phyloP scores from a whole-genome alignment of 345 rosid species.

The Eucalyptus globulus region DNA sequence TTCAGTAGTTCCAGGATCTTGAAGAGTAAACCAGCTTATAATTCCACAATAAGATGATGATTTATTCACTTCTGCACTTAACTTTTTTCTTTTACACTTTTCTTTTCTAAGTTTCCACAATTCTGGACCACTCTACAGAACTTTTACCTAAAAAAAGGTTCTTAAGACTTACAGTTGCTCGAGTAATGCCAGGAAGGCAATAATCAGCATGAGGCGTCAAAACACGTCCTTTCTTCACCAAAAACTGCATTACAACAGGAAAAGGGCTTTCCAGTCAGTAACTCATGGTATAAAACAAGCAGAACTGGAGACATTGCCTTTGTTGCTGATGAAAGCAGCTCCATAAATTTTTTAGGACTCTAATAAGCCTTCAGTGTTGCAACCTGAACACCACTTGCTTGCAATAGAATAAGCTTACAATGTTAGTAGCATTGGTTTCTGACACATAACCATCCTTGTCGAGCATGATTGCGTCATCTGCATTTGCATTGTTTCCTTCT shows the following conservation, averaged over 20 bases:
- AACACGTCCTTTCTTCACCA: constrained; percentile 81
- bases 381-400: neutral
- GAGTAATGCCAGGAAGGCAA: constrained; percentile 89
- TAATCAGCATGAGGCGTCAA: constrained; percentile 84
- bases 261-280: neutral
- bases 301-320: neutral
- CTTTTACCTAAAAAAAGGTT: neutral
- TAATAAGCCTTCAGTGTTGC: neutral
- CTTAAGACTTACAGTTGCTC: constrained; percentile 59
- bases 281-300: neutral
- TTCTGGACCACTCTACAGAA: neutral
- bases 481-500: constrained; percentile 72
- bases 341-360: neutral
- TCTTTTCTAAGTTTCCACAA: neutral
- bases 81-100: neutral
- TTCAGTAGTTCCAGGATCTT: neutral
- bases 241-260: constrained; percentile 30
- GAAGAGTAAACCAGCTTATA: neutral
- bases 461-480: constrained; percentile 82
- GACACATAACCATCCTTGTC: constrained; percentile 90
- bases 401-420: constrained; percentile 33
- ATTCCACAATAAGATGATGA: neutral
- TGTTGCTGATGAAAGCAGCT: neutral
- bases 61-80: neutral
- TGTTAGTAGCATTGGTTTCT: constrained; percentile 92